Percentiles rank a stretch among this genome's conserved stretches.
Evolutionary conservation across 1,284 basidiomycete species (phyloP).

Genomic region (Hymenochaete sp.): DNA sequence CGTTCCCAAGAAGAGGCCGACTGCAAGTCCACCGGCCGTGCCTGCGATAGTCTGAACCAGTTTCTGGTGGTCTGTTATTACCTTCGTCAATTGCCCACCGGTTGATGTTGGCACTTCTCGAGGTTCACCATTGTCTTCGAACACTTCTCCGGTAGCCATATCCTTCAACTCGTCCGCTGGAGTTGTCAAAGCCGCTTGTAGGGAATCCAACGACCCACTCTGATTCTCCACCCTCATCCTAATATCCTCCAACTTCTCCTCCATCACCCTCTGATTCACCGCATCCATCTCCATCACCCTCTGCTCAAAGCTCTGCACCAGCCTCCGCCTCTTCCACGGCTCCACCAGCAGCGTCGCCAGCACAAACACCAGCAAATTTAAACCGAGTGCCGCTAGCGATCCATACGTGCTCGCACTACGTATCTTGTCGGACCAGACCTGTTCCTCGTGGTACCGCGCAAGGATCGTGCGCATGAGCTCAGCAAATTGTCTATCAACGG

Average conservation of each 20-base stretch:
- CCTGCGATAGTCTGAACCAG: conserved; percentile 17
- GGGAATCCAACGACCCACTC: conserved; percentile 27
- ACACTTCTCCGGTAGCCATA: background rate
- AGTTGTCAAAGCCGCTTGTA: background rate
- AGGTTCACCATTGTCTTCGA: background rate
- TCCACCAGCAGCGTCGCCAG: conserved; percentile 83
- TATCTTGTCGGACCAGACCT: conserved; percentile 97
- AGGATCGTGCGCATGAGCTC: conserved; percentile 82
- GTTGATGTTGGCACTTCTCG: background rate
- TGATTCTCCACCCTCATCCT: conserved; percentile 45
- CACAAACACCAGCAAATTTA: conserved; percentile 85
- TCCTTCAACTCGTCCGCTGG: background rate
- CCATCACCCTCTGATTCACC: conserved; percentile 42
- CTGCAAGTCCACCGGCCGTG: conserved; percentile 21
- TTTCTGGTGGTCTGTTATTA: conserved; percentile 13
- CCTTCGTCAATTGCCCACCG: conserved; percentile 3
- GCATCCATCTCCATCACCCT: conserved; percentile 69
- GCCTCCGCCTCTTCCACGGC: conserved; percentile 81
- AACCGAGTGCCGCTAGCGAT: conserved; percentile 69
- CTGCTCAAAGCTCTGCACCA: conserved; percentile 82
- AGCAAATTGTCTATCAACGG: conserved; percentile 78
- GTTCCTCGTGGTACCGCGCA: conserved; percentile 89
- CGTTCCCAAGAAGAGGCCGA: conserved; percentile 20
- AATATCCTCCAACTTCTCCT: conserved; percentile 41
- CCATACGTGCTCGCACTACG: conserved; percentile 88